Base-by-base conservation (phyloP, 2,329 filamentous ascomycete species). In the Aspergillus sp. region DNA sequence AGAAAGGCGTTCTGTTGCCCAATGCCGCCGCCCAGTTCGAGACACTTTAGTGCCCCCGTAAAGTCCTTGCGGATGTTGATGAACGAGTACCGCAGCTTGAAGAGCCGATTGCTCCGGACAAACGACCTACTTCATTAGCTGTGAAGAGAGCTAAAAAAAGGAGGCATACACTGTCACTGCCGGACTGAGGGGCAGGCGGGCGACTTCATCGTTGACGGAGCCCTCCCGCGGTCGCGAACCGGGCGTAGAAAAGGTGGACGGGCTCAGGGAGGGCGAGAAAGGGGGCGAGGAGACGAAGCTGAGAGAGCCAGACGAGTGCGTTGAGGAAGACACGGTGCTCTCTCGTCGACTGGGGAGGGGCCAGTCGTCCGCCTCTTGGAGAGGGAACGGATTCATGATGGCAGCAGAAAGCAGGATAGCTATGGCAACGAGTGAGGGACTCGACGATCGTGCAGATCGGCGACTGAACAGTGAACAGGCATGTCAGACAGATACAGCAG, bases 41-140 rank as follows among this genome's bases (percentile, higher is more conserved):
- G 59, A 45, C 68, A 69, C 52, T 68, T 73, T 35, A 77, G 53
- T 6, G 66, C 66, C 4, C 75, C 76, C 6, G 68, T 65, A 8
- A 64, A 60, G 60, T 77, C 73, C 54, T 76, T 77, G 60, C 71
- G 72, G 35, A 78, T 68, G 53, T 76, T 73, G 57, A 78, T 73
- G 48, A 66, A 71, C 2, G 65, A 68, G 52, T 76, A 77, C 51
- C 68, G 73, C 27, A 78, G 56, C 55, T 74, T 76, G 65, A 78
- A 78, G 5, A 76, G 56, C 51, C 73, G 71, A 19, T 66, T 69
- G 43, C 69, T 72, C 46, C 74, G 73, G 19, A 73, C 64, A 52
- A 78, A 77, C 1, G 75, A 75, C 50, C 74, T 76, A 17, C 21
- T 14, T 14, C 15, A 31, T 27, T 15, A 49, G 27, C 27, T 4